Conservation (phyloP, 441 rosid species). For the Capsella rubella region DNA sequence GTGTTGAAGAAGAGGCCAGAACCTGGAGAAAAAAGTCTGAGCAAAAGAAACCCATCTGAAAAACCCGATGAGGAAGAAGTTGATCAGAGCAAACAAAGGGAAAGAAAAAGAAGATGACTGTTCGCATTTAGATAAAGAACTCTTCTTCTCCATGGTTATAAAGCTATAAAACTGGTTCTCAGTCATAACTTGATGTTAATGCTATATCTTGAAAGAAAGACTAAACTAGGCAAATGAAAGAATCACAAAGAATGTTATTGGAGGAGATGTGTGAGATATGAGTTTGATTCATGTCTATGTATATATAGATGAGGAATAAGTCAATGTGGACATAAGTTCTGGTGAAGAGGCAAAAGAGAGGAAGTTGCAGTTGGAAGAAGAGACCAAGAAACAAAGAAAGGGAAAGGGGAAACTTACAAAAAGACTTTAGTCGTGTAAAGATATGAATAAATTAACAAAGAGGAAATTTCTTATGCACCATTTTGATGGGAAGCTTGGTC, state of each 20-base stretch:
- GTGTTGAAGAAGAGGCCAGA: conserved; percentile 30
- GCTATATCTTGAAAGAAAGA: not conserved
- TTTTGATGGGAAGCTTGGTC: not conserved
- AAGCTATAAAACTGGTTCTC: conserved; percentile 31
- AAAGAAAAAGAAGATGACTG: conserved; percentile 30
- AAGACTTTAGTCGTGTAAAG: conserved; percentile 2
- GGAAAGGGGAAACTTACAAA: conserved; percentile 35
- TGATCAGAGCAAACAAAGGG: conserved; percentile 40
- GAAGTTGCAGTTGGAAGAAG: conserved; percentile 38
- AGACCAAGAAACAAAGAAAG: not conserved
- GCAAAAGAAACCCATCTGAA: conserved; percentile 45
- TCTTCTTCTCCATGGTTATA: conserved; percentile 40
- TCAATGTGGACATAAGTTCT: conserved; percentile 15
- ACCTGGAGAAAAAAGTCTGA: conserved; percentile 37
- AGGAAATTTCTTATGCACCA: conserved; percentile 36
- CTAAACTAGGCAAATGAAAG: conserved; percentile 26
- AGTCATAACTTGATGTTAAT: conserved; percentile 34
- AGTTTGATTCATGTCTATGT: conserved; percentile 21
- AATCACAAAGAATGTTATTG: conserved; percentile 20
- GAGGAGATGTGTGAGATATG: conserved; percentile 19
- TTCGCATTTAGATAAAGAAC: conserved; percentile 25
- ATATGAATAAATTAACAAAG: not conserved
- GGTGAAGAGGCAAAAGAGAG: conserved; percentile 42
- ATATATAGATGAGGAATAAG: conserved; percentile 34
- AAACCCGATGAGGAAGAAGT: conserved; percentile 37